Percentiles rank a stretch among this genome's conserved stretches.
These are phyloP conservation scores for Stephanodiscus minutulus DNA, from an alignment of 108 stramenopile genomes.

Conservation along the genomic window DNA sequence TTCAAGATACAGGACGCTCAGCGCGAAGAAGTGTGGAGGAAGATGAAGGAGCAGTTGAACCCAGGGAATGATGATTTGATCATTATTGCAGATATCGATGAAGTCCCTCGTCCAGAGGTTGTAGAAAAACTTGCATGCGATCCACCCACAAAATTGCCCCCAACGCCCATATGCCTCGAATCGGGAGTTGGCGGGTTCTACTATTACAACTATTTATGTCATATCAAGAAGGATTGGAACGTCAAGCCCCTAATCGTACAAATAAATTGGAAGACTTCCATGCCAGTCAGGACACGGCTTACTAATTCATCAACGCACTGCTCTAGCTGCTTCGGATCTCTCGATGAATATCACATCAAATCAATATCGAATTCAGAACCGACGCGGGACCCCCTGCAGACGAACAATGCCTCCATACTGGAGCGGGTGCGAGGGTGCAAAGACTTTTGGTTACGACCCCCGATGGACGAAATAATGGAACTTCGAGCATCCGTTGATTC, in stretches of 20 bases:
- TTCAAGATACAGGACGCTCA: constrained; percentile 10
- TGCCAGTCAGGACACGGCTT: background rate
- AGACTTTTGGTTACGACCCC: constrained; percentile 5
- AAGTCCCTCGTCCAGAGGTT: constrained; percentile 13
- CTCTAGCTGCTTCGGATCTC: constrained; percentile 20
- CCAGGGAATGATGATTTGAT: constrained; percentile 13
- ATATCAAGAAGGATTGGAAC: constrained; percentile 22
- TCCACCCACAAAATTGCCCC: background rate
- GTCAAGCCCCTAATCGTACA: constrained; percentile 4
- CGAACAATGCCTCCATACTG: constrained; percentile 20
- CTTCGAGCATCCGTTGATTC: constrained; percentile 9
- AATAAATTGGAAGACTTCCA: background rate
- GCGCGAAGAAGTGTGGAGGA: constrained; percentile 7
- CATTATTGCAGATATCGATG: constrained; percentile 19
- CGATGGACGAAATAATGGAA: constrained; percentile 6
- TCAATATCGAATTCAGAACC: constrained; percentile 7
- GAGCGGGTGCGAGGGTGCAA: constrained; percentile 19
- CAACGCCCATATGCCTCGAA: constrained; percentile 16
- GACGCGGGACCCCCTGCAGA: background rate
- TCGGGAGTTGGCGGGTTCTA: constrained; percentile 10
- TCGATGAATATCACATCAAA: constrained; percentile 15
- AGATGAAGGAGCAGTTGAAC: constrained; percentile 4
- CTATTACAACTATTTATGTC: constrained; percentile 31
- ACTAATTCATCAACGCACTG: constrained; percentile 22
- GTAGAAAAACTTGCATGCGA: constrained; percentile 15